Evolutionary conservation across 2,329 filamentous ascomycete genomes (phyloP), one percentile per base, ranked within the genome.

Genomic region (Hymenoscyphus salicellus): DNA sequence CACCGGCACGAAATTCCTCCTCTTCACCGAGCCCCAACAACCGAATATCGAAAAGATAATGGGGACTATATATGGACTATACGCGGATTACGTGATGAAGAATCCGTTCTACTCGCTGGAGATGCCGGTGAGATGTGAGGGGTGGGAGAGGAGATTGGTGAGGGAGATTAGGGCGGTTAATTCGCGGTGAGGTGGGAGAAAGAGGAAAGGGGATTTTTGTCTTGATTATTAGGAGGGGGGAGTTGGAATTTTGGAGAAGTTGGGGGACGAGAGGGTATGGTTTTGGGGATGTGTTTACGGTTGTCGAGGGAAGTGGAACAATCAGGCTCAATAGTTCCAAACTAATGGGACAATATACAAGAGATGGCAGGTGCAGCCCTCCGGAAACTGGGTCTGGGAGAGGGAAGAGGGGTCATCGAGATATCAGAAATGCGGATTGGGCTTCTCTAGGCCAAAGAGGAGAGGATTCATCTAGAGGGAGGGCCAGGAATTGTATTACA

Each of bases 31-130:
- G 78, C 87, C 86, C 3, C 66, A 71, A 32, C 74, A 75, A 58
- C 88, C 88, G 80, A 96, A 96, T 74, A 89, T 96, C 46, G 95
- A 98, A 72, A 83, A 86, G 14, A 89, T 94, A 55, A 88, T 97
- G 71, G 85, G 87, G 75, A 90, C 87, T 77, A 89, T 97, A 72
- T 98, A 99, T 77, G 95, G 98, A 77, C 80, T 98, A 61, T 99
- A 98, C 80, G 86, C 92, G 60, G 95, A 99, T 78, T 98, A 92
- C 77, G 95, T 99, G 71, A 98, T 97, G 92, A 99, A 98, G 83
- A 99, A 99, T 77, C 95, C 95, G 0, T 99, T 99, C 76, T 98
- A 98, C 79, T 93, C 95, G 75, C 83, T 97, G 64, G 95, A 99
- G 80, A 99, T 98, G 93, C 95, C 95, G 6, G 87, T 99, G 62